phyloP scores from a whole-genome alignment of 169 alveolate genomes.

The Amoebophrya sp. region DNA sequence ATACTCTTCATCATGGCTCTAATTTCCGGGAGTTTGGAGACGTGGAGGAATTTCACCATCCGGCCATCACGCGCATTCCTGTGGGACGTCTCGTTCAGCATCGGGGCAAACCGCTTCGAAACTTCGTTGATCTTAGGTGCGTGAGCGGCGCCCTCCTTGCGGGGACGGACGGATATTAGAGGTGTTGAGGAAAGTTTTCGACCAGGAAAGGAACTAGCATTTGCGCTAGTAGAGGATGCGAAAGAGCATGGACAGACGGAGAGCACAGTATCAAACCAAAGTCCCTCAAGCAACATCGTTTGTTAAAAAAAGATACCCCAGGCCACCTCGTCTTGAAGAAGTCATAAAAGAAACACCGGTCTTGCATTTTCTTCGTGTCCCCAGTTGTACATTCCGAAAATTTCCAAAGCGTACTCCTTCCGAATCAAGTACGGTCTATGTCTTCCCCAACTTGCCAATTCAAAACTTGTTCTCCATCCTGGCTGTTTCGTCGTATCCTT shows the following conservation, averaged over 20 bases:
- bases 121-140: not conserved
- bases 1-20: not conserved
- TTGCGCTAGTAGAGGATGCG: too few species aligned
- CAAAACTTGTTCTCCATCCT: not conserved
- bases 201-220: too few species aligned
- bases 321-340: too few species aligned
- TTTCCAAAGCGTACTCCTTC: not conserved
- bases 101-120: not conserved
- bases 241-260: too few species aligned
- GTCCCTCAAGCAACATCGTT: too few species aligned
- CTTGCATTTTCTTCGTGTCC: not conserved
- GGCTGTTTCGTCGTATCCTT: not conserved
- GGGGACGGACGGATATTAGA: not conserved
- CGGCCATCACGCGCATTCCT: not conserved
- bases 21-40: not conserved
- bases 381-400: not conserved
- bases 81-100: not conserved
- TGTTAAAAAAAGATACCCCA: too few species aligned
- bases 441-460: not conserved
- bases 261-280: too few species aligned
- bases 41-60: not conserved
- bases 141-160: not conserved
- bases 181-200: too few species aligned
- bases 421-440: not conserved
- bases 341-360: not conserved